These are phyloP conservation scores for Candida boidinii DNA, from an alignment of 805 yeast genomes.

Conservation along the genomic window DNA sequence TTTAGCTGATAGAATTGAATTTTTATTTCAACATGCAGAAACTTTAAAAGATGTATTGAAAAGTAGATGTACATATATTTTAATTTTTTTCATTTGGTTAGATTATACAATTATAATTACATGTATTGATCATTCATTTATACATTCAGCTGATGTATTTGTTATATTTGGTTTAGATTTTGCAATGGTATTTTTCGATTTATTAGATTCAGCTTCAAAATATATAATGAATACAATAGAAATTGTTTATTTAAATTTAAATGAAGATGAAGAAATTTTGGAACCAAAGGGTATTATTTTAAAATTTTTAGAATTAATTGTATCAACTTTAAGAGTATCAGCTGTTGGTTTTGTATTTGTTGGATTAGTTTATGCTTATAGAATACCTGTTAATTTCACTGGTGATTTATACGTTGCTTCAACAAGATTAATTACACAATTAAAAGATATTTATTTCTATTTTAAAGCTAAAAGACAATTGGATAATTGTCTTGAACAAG, in stretches of 20 bases:
- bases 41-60: conserved; percentile 20
- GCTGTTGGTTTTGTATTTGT: conserved; percentile 39
- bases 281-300: conserved; percentile 57
- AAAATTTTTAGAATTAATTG: conserved; percentile 46
- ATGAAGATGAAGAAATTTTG: conserved; percentile 57
- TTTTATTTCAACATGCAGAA: conserved; percentile 34
- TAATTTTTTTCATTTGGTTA: conserved; percentile 32
- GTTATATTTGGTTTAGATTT: conserved; percentile 72
- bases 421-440: conserved; percentile 21
- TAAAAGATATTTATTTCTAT: conserved; percentile 29
- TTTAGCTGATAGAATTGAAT: conserved; percentile 39
- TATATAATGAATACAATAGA: conserved; percentile 49
- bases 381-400: conserved; percentile 23
- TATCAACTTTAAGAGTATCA: conserved; percentile 38
- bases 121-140: conserved; percentile 49
- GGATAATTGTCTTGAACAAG: conserved; percentile 54
- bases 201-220: conserved; percentile 37
- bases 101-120: conserved; percentile 47
- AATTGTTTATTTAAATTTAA: conserved; percentile 31
- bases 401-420: conserved; percentile 22
- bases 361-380: conserved; percentile 29
- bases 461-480: conserved; percentile 46
- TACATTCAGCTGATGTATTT: conserved; percentile 45
- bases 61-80: conserved; percentile 35
- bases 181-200: conserved; percentile 51